phyloP scores from a whole-genome alignment of 371 early-diverging fungal genomes.

The Amoeboaphelidium protococcarum region DNA sequence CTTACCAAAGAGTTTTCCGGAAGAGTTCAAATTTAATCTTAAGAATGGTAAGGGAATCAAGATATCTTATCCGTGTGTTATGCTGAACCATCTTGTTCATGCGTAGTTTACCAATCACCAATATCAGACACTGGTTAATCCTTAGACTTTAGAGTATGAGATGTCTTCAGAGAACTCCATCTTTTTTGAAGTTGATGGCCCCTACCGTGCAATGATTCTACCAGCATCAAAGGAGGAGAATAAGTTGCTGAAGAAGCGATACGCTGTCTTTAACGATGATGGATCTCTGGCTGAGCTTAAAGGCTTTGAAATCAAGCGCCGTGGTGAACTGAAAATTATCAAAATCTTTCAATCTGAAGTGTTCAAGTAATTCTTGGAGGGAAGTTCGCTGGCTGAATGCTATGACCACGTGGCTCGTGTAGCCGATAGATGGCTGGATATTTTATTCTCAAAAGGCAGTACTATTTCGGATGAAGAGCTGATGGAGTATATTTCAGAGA shows the following conservation, averaged over 20 bases:
- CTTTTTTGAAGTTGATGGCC: constrained; percentile 98
- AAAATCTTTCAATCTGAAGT: constrained; percentile 93
- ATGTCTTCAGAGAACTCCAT: constrained; percentile 79
- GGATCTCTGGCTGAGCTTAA: constrained; percentile 93
- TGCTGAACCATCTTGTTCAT: constrained; percentile 94
- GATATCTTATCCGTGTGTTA: constrained; percentile 85
- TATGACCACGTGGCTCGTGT: constrained; percentile 68
- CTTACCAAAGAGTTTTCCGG: constrained; percentile 77
- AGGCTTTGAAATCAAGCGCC: constrained; percentile 98
- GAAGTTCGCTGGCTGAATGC: constrained; percentile 63
- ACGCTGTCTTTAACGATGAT: constrained; percentile 92
- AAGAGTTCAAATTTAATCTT: constrained; percentile 57
- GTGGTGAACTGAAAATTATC: constrained; percentile 96
- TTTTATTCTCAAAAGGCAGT: constrained; percentile 63
- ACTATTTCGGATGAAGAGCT: constrained; percentile 68
- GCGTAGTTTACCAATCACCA: constrained; percentile 94
- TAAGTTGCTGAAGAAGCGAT: constrained; percentile 91
- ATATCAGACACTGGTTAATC: constrained; percentile 51
- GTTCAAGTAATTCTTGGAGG: constrained; percentile 75
- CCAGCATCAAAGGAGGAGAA: constrained; percentile 93
- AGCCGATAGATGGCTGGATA: constrained; percentile 88
- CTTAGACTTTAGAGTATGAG: constrained; percentile 30
- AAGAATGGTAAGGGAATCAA: constrained; percentile 41
- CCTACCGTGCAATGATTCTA: constrained; percentile 96
- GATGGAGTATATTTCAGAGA: constrained; percentile 93